Evolutionary conservation across 2,329 filamentous ascomycete genomes (phyloP), one percentile per base, ranked within the genome.

Genomic region (Eutypa lata): DNA sequence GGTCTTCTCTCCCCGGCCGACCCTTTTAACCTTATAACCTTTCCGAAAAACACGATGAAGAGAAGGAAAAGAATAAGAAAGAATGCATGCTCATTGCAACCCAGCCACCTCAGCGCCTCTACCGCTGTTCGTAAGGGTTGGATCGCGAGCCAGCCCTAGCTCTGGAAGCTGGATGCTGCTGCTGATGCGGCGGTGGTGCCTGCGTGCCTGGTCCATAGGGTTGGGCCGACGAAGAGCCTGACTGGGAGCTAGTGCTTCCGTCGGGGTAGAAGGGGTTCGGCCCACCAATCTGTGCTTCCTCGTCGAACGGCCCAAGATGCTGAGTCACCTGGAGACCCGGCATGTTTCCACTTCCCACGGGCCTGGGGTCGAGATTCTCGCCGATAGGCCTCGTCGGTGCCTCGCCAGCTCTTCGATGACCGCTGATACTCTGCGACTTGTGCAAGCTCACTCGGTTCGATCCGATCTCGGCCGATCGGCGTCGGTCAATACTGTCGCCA

Each of bases 391-490:
- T 58, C 8, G 51, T 13, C 31, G 66, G 62, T 7, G 67, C 54
- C 45, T 67, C 65, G 24, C 67, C 67, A 16, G 65, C 65, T 51
- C 56, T 61, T n/a, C 67, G 65, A 26, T 61, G 59, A 28, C 67
- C 62, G 47, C 63, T 61, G 44, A 61, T 59, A 31, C 65, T 65
- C 37, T 65, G 63, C 46, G 65, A 68, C 35, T 60, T 67, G 67
- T 37, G 60, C 56, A 18, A 66, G 59, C 11, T 61, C 60, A 11
- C 56, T 13, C 56, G 58, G n/a, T 60, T 22, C 18, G 60, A 54
- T 49, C 74, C 70, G 46, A 71, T 67, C 21, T 77, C 74, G 68
- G 48, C 73, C 70, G 0, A 69, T 57, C 3, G 67, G 65, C 8
- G 42, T 11, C 11, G 21, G 3, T 24, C 42, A 11, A 28, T 13